phyloP scores from a whole-genome alignment of 768 basidiomycete genomes.

The Trametes cubensis region DNA sequence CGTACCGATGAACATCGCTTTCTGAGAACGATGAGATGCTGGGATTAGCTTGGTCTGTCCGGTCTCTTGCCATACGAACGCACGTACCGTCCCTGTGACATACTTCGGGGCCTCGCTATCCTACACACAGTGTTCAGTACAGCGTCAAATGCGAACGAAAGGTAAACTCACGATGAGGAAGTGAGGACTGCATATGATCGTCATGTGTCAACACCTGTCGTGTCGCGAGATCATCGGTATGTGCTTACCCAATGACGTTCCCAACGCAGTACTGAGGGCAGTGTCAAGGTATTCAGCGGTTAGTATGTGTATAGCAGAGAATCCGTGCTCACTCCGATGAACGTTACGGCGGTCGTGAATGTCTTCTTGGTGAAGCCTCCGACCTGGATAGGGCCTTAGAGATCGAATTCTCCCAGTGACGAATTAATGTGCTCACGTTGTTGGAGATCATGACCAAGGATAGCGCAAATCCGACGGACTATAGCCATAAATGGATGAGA shows the following conservation, averaged over 20 bases:
- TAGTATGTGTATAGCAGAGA: background rate
- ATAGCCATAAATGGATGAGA: background rate
- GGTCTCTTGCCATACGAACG: background rate
- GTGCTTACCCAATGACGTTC: constrained; percentile 23
- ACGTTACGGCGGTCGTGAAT: constrained; percentile 34
- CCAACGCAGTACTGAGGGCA: constrained; percentile 22
- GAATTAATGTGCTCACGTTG: constrained; percentile 23
- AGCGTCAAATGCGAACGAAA: background rate
- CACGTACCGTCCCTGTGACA: constrained; percentile 19
- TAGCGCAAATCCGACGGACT: constrained; percentile 33
- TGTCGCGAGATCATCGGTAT: too few species aligned
- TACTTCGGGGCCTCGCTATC: constrained; percentile 25
- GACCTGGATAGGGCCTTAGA: constrained; percentile 14
- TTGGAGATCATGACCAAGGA: constrained; percentile 36
- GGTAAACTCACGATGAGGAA: constrained; percentile 19
- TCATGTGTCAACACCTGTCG: too few species aligned
- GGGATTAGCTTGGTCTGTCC: background rate
- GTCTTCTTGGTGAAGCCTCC: constrained; percentile 36
- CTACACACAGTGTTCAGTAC: background rate
- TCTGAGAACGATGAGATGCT: background rate
- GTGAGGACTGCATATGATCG: constrained; percentile 12
- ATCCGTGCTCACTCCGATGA: constrained; percentile 27
- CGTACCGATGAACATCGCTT: constrained; percentile 27
- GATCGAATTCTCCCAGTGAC: too few species aligned
- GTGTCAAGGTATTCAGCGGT: too few species aligned